Conservation (phyloP, 768 basidiomycete genomes). For the Calocybe indica region DNA sequence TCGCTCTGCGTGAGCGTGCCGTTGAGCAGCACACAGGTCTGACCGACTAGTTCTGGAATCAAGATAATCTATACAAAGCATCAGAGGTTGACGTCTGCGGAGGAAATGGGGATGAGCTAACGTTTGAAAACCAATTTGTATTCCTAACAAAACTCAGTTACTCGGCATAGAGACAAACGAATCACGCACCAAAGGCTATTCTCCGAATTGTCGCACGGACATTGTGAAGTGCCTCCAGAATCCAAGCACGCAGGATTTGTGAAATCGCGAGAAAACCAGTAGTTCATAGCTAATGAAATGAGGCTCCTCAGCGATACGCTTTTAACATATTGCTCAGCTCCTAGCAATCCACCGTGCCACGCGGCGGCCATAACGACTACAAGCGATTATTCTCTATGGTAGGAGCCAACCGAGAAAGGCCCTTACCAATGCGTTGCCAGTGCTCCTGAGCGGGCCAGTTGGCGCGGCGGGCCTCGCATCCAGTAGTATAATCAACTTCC, state of each 20-base stretch:
- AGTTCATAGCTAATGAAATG: slow-evolving; percentile 36
- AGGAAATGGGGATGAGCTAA: slow-evolving; percentile 15
- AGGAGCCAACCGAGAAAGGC: background rate
- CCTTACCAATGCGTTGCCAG: slow-evolving; percentile 48
- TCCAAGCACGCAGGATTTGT: slow-evolving; percentile 38
- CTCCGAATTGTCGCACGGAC: slow-evolving; percentile 43
- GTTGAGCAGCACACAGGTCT: slow-evolving; percentile 50
- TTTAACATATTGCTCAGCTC: slow-evolving; percentile 30
- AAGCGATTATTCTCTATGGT: background rate
- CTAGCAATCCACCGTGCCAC: slow-evolving; percentile 46
- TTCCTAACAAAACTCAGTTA: slow-evolving; percentile 34
- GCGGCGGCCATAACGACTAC: slow-evolving; percentile 49
- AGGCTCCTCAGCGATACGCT: slow-evolving; percentile 24
- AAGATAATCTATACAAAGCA: slow-evolving; percentile 43
- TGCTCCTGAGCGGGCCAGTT: slow-evolving; percentile 67
- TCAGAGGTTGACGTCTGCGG: background rate
- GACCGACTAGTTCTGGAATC: slow-evolving; percentile 51
- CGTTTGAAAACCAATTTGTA: slow-evolving; percentile 61
- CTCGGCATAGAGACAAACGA: slow-evolving; percentile 2
- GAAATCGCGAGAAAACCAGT: slow-evolving; percentile 50
- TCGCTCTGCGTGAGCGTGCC: slow-evolving; percentile 37
- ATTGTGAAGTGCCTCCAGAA: slow-evolving; percentile 33
- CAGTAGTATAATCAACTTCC: slow-evolving; percentile 56
- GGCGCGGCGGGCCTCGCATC: slow-evolving; percentile 55
- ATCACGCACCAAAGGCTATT: slow-evolving; percentile 17